phyloP scores from a whole-genome alignment of 805 yeast genomes.

The Yarrowia phangngaensis region DNA sequence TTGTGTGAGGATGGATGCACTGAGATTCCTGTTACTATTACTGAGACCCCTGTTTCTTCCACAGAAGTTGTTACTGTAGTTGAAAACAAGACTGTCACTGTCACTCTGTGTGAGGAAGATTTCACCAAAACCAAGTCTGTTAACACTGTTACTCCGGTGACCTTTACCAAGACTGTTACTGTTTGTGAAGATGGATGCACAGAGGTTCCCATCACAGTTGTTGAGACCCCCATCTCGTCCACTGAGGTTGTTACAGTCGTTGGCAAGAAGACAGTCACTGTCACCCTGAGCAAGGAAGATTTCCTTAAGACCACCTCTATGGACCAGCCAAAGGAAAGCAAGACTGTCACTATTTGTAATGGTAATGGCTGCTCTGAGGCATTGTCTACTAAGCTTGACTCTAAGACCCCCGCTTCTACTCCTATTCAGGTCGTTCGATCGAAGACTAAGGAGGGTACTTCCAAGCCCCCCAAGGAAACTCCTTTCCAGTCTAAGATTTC shows the following conservation, averaged over 20 bases:
- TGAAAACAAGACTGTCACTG: constrained; percentile 13
- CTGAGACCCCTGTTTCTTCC: constrained; percentile 17
- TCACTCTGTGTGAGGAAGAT: constrained; percentile 8
- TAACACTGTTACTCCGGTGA: too few species aligned
- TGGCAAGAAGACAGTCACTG: background rate
- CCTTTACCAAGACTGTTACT: background rate
- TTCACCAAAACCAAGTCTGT: background rate
- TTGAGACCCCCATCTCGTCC: background rate
- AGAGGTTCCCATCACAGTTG: constrained; percentile 1
- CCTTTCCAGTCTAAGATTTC: background rate
- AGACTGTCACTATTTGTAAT: background rate
- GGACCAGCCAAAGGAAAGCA: background rate
- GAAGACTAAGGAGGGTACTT: background rate
- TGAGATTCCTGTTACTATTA: constrained; percentile 17
- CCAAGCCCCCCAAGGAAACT: background rate
- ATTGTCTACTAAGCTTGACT: too few species aligned
- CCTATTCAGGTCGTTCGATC: background rate
- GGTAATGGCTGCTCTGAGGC: background rate
- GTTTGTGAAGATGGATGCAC: background rate
- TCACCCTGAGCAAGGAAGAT: too few species aligned
- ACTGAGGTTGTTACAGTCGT: background rate
- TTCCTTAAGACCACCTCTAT: background rate
- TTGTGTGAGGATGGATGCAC: constrained; percentile 10
- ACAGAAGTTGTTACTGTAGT: constrained; percentile 1
- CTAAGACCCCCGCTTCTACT: background rate